A percentile compares a stretch with the other conserved stretches of the same genome.
These are phyloP conservation scores for Diaporthe aspalathi DNA, from an alignment of 2,329 filamentous ascomycete genomes.

Conservation along the genomic window DNA sequence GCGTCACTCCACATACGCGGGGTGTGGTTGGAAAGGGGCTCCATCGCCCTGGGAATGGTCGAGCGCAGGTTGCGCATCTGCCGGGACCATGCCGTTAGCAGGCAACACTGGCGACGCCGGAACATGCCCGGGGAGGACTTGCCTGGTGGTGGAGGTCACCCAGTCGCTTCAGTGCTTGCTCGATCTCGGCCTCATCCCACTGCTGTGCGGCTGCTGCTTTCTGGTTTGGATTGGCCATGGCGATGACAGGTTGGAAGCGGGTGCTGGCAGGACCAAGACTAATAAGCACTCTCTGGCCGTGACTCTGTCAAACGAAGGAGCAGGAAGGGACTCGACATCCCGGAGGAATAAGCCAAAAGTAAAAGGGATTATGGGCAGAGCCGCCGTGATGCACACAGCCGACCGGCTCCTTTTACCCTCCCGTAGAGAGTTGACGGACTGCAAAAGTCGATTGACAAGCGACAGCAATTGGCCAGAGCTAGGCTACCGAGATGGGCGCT, in stretches of 20 bases:
- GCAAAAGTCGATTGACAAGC: not conserved
- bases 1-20: constrained; percentile 58
- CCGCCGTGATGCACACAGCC: not conserved
- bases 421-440: not conserved
- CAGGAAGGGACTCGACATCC: not conserved
- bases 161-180: constrained; percentile 61
- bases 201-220: constrained; percentile 45
- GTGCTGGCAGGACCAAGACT: not conserved
- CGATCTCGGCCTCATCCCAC: constrained; percentile 62
- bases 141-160: constrained; percentile 68
- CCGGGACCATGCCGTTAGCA: constrained; percentile 21
- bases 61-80: constrained; percentile 56
- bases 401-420: not conserved
- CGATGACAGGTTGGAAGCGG: not conserved
- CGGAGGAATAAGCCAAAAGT: not conserved
- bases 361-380: not conserved
- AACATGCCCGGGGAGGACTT: constrained; percentile 40
- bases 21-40: constrained; percentile 60
- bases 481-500: not conserved
- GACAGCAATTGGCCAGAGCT: constrained; percentile 16
- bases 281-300: not conserved
- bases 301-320: not conserved
- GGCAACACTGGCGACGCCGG: not conserved
- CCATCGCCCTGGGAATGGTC: constrained; percentile 62
- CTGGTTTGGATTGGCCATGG: constrained; percentile 29